These are phyloP conservation scores for Hanseniaspora lachancei DNA, from an alignment of 805 yeast species.

Conservation along the genomic window DNA sequence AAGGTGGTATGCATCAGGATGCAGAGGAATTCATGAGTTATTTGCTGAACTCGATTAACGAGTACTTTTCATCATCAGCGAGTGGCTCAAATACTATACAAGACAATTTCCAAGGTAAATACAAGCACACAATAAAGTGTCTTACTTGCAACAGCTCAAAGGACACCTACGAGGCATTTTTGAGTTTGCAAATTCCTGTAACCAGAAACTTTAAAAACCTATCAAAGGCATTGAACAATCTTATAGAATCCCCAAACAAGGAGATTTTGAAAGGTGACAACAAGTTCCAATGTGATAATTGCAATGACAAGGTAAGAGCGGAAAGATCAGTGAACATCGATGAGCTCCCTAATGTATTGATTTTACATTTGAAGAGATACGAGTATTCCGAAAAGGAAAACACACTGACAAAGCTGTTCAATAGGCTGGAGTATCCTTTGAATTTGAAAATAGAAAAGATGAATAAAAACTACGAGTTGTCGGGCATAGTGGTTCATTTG, in stretches of 20 bases:
- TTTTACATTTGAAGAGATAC: slow-evolving; percentile 81
- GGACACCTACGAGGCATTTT: slow-evolving; percentile 68
- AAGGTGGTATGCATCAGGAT: slow-evolving; percentile 93
- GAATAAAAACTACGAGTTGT: slow-evolving; percentile 59
- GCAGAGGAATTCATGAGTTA: slow-evolving; percentile 94
- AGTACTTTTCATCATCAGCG: slow-evolving; percentile 19
- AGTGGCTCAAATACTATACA: slow-evolving; percentile 39
- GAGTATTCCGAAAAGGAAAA: slow-evolving; percentile 76
- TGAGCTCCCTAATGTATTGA: slow-evolving; percentile 60
- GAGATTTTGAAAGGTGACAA: slow-evolving; percentile 78
- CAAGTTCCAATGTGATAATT: slow-evolving; percentile 84
- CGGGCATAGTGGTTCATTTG: slow-evolving; percentile 79
- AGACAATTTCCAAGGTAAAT: slow-evolving; percentile 66
- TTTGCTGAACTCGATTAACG: slow-evolving; percentile 61
- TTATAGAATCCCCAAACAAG: slow-evolving; percentile 69
- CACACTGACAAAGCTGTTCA: slow-evolving; percentile 72
- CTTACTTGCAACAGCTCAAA: slow-evolving; percentile 75
- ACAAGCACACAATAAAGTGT: slow-evolving; percentile 82
- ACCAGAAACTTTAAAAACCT: slow-evolving; percentile 36
- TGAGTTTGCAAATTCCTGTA: slow-evolving; percentile 77
- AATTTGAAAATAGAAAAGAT: slow-evolving; percentile 47
- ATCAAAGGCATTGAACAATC: slow-evolving; percentile 60
- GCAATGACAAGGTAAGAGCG: slow-evolving; percentile 87
- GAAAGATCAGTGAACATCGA: slow-evolving; percentile 75
- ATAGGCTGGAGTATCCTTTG: slow-evolving; percentile 70